Percentiles rank a stretch among this genome's conserved stretches.
Evolutionary conservation across 108 stramenopile genomes (phyloP).

Genomic region (Heterococcus sp.): DNA sequence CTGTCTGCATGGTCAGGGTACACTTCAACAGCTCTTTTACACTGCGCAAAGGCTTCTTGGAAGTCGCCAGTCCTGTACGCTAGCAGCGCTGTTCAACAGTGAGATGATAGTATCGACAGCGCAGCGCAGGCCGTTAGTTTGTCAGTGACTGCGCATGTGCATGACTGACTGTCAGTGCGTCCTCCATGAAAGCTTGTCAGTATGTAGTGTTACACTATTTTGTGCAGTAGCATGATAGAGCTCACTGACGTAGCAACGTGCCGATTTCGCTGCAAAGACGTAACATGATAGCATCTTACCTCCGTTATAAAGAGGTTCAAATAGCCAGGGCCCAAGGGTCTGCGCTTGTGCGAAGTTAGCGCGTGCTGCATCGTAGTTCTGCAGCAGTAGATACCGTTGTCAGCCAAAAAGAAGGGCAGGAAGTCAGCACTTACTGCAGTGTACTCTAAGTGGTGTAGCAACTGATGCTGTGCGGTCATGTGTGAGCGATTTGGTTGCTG

Average conservation of each 20-base stretch:
- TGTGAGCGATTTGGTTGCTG: not conserved
- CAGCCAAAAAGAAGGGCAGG: not conserved
- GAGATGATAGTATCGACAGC: not conserved
- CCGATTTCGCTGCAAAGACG: not conserved
- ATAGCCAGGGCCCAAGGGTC: slow-evolving; percentile 45
- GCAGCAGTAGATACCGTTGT: too few relatives aligned
- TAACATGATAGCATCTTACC: too few relatives aligned
- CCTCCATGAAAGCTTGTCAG: not conserved
- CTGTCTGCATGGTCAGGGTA: slow-evolving; percentile 53
- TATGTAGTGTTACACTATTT: not conserved
- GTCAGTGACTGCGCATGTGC: not conserved
- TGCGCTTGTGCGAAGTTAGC: slow-evolving; percentile 36
- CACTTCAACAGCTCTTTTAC: slow-evolving; percentile 32
- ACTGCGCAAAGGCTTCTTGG: slow-evolving; percentile 44
- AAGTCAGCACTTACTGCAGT: not conserved
- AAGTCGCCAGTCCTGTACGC: slow-evolving; percentile 56
- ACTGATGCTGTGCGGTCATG: not conserved
- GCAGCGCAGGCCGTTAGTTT: not conserved
- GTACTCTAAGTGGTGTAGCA: not conserved
- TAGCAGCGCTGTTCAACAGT: slow-evolving; percentile 29
- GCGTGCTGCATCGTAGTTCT: slow-evolving; percentile 51
- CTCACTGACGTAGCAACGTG: not conserved
- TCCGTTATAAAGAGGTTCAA: slow-evolving; percentile 57
- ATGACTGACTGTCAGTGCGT: not conserved
- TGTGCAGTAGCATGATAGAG: not conserved